A percentile compares a stretch with the other conserved stretches of the same genome.
Evolutionary conservation across 768 basidiomycete genomes (phyloP).

Genomic region (Xerocomus spinulosus): DNA sequence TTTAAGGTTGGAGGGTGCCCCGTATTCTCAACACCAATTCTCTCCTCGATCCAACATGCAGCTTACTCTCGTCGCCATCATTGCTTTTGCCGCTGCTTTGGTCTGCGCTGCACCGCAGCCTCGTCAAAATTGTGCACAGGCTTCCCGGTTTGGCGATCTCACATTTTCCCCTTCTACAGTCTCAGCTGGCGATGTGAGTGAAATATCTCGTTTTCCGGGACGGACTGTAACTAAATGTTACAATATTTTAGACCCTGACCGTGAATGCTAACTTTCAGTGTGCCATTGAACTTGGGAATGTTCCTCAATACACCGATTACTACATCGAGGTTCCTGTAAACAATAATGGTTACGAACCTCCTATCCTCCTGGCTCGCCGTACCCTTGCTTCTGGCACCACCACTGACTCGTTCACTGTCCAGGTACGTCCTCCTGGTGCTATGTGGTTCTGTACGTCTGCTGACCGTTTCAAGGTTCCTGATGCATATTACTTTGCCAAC

Average conservation of each 20-base stretch:
- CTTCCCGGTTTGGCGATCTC: conserved; percentile 18
- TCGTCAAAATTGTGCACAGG: conserved; percentile 22
- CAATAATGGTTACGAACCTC: conserved; percentile 30
- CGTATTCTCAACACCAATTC: background rate
- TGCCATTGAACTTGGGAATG: conserved; percentile 18
- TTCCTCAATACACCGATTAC: conserved; percentile 28
- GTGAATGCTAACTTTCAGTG: conserved; percentile 25
- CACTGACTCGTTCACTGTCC: conserved; percentile 14
- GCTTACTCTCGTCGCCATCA: conserved; percentile 9
- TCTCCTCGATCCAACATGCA: conserved; percentile 12
- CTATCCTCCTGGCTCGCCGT: conserved; percentile 26
- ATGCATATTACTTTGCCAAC: conserved; percentile 19
- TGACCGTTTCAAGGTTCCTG: conserved; percentile 22
- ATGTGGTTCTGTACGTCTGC: background rate
- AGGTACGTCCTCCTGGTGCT: conserved; percentile 5
- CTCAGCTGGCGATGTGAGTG: conserved; percentile 23
- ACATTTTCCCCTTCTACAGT: conserved; percentile 18
- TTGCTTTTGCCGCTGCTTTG: conserved; percentile 11
- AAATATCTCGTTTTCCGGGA: background rate
- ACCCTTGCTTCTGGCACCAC: conserved; percentile 8
- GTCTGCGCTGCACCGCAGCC: conserved; percentile 16
- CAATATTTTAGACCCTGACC: conserved; percentile 14
- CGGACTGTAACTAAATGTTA: conserved; percentile 1
- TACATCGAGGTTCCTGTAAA: conserved; percentile 31
- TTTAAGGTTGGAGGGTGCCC: conserved; percentile 5